These are phyloP conservation scores for Malania oleifera DNA, from an alignment of 164 flowering plant genomes.

Conservation along the genomic window DNA sequence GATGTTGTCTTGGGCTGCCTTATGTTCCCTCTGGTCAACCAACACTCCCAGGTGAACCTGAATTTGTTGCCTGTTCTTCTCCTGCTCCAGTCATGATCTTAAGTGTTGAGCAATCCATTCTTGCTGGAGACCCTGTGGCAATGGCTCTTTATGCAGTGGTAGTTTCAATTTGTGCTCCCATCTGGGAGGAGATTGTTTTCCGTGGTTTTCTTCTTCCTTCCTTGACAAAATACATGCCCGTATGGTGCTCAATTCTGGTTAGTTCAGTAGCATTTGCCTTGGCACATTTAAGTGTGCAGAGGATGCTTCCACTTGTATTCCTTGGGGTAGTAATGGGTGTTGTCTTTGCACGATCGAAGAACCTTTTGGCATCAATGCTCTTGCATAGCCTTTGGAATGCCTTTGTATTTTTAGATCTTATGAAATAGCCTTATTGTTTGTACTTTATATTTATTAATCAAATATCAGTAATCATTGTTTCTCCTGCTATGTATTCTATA, in stretches of 20 bases:
- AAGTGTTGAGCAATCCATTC: slow-evolving; percentile 90
- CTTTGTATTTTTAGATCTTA: not conserved
- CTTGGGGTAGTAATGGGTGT: slow-evolving; percentile 90
- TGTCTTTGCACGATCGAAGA: slow-evolving; percentile 76
- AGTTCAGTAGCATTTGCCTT: slow-evolving; percentile 89
- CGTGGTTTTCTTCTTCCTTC: slow-evolving; percentile 96
- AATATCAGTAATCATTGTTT: not conserved
- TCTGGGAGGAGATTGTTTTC: slow-evolving; percentile 96
- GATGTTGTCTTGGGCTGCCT: slow-evolving; percentile 87
- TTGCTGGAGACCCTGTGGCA: slow-evolving; percentile 92
- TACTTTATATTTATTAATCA: not conserved
- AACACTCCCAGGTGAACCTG: slow-evolving; percentile 85
- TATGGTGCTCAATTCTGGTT: slow-evolving; percentile 79
- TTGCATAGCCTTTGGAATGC: slow-evolving; percentile 97
- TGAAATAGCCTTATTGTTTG: not conserved
- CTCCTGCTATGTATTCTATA: not conserved
- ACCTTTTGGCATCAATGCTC: slow-evolving; percentile 75
- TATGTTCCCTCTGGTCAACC: slow-evolving; percentile 91
- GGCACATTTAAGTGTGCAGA: slow-evolving; percentile 89
- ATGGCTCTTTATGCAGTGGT: slow-evolving; percentile 86
- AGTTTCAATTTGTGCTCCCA: slow-evolving; percentile 86
- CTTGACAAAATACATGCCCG: slow-evolving; percentile 90
- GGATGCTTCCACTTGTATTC: slow-evolving; percentile 85
- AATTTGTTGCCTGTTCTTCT: slow-evolving; percentile 66
- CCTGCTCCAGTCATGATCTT: slow-evolving; percentile 70